Conservation (phyloP, 805 yeast genomes). For the Starmerella stigmatis region DNA sequence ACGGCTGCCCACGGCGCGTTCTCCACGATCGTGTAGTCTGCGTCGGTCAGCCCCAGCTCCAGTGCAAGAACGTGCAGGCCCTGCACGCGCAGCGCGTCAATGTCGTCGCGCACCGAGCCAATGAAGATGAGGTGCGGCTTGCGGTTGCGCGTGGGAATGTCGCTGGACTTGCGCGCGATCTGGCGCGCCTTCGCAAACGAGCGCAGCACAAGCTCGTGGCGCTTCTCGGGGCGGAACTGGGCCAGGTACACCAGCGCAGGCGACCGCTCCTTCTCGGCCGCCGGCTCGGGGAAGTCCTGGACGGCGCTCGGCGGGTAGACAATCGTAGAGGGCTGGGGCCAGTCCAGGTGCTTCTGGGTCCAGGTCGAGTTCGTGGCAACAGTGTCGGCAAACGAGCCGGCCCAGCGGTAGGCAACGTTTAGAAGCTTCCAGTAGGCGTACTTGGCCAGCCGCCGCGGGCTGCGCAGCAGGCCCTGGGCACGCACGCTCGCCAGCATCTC, state of each 20-base stretch:
- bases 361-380: slow-evolving; percentile 79
- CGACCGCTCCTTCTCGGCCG: slow-evolving; percentile 23
- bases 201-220: slow-evolving; percentile 60
- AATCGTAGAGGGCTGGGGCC: slow-evolving; percentile 44
- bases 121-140: slow-evolving; percentile 57
- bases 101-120: slow-evolving; percentile 70
- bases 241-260: slow-evolving; percentile 50
- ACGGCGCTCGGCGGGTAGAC: slow-evolving; percentile 89
- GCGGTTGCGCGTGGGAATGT: slow-evolving; percentile 15
- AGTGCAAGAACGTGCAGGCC: slow-evolving; percentile 38
- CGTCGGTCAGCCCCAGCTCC: slow-evolving; percentile 35
- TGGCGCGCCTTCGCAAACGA: slow-evolving; percentile 48
- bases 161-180: slow-evolving; percentile 14
- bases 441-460: slow-evolving; percentile 35
- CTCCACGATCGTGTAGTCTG: slow-evolving; percentile 44
- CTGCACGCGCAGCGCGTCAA: slow-evolving; percentile 52
- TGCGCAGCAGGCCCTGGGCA: slow-evolving; percentile 10
- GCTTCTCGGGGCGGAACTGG: slow-evolving; percentile 90
- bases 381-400: slow-evolving; percentile 57
- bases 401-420: slow-evolving; percentile 50
- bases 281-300: slow-evolving; percentile 36
- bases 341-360: slow-evolving; percentile 78
- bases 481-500: slow-evolving; percentile 50
- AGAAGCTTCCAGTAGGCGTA: slow-evolving; percentile 58
- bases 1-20: slow-evolving; percentile 67